Evolutionary conservation across 345 rosid species (phyloP).

Genomic region (Camelina laxa): DNA sequence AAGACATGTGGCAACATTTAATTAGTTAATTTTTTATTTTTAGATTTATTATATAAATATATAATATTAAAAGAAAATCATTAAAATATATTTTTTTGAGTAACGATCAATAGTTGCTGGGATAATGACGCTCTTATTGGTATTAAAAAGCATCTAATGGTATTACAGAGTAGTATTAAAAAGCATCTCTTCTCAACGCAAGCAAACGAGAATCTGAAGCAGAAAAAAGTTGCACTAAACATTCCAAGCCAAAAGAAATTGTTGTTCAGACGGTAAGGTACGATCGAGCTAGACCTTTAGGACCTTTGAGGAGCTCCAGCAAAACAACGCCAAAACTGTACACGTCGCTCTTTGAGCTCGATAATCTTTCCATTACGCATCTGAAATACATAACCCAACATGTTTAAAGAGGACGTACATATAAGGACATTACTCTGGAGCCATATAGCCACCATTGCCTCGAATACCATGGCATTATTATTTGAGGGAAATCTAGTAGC

Average conservation of each 20-base stretch:
- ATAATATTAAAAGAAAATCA: too few relatives aligned
- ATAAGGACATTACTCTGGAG: conserved; percentile 83
- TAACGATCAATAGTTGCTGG: too few relatives aligned
- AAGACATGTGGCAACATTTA: too few relatives aligned
- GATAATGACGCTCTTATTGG: too few relatives aligned
- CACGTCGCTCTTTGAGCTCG: conserved; percentile 74
- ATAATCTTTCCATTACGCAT: conserved; percentile 67
- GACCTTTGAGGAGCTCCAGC: conserved; percentile 75
- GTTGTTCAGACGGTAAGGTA: conserved; percentile 73
- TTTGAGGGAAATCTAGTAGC: conserved; percentile 70
- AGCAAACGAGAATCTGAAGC: neutral
- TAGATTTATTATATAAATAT: too few relatives aligned
- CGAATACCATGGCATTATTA: conserved; percentile 45
- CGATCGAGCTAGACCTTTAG: conserved; percentile 76
- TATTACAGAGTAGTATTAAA: neutral
- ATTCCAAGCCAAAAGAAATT: conserved; percentile 72
- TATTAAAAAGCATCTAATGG: too few relatives aligned
- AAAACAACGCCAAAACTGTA: conserved; percentile 78
- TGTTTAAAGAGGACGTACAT: conserved; percentile 2
- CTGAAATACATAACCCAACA: conserved; percentile 45
- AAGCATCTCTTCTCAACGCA: neutral
- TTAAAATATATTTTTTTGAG: too few relatives aligned
- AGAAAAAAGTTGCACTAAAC: conserved; percentile 9
- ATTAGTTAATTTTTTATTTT: too few relatives aligned
- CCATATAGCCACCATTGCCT: conserved; percentile 78